Evolutionary conservation across 2,329 filamentous ascomycete genomes (phyloP).

Genomic region (Aureobasidium pullulans): DNA sequence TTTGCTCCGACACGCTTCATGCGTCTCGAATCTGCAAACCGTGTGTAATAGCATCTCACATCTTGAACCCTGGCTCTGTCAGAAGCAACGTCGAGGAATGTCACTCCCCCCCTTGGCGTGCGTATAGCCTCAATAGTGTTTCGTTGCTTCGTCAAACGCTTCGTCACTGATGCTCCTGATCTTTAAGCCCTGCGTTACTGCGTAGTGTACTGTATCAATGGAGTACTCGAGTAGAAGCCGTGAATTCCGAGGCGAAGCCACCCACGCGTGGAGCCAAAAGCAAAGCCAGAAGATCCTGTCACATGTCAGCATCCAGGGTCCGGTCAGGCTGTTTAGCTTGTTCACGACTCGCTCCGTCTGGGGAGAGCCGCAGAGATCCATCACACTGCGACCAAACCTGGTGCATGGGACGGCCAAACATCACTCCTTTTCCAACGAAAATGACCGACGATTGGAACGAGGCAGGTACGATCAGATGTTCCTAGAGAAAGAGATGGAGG

Average conservation of each 20-base stretch:
- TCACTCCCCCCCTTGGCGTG: background rate
- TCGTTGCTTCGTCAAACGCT: background rate
- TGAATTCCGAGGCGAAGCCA: background rate
- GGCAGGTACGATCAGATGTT: no score
- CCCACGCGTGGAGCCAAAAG: background rate
- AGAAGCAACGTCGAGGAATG: background rate
- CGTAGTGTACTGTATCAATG: no score
- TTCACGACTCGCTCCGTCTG: no score
- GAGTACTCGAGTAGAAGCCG: no score
- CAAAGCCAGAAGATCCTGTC: background rate
- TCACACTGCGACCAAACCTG: no score
- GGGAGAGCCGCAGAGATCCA: no score
- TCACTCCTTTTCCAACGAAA: no score
- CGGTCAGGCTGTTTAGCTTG: background rate
- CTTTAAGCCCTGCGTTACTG: no score
- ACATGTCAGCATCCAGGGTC: conserved; percentile 4
- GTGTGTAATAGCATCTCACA: conserved; percentile 10
- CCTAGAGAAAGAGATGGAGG: no score
- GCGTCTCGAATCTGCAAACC: conserved; percentile 3
- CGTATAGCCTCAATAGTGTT: background rate
- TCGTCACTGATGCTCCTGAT: background rate
- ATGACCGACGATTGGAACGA: no score
- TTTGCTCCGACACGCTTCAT: conserved; percentile 4
- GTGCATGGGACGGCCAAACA: no score
- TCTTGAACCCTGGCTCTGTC: background rate